phyloP scores from a whole-genome alignment of 306 rosid species.

The Gastrolobium villosum region DNA sequence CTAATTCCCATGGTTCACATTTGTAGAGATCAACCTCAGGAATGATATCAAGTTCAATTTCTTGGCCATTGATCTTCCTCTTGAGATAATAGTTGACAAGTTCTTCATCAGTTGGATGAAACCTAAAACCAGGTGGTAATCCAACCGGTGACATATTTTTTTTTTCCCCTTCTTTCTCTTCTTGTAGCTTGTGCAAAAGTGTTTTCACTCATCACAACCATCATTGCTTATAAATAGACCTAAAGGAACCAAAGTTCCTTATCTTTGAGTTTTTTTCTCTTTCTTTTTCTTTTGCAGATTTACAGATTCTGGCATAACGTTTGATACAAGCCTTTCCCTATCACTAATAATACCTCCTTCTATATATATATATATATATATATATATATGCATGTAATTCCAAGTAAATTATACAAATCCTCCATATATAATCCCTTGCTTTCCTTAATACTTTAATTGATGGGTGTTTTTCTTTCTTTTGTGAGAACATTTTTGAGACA shows the following conservation, averaged over 20 bases:
- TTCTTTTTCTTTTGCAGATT: slow-evolving; percentile 80
- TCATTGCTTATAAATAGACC: slow-evolving; percentile 57
- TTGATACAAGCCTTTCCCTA: slow-evolving; percentile 68
- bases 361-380: background rate
- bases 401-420: slow-evolving; percentile 39
- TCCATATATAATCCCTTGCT: slow-evolving; percentile 14
- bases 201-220: slow-evolving; percentile 51
- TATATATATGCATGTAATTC: slow-evolving; percentile 16
- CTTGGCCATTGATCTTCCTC: slow-evolving; percentile 88
- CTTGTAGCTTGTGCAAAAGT: slow-evolving; percentile 42
- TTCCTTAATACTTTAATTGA: slow-evolving; percentile 32
- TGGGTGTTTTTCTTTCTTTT: slow-evolving; percentile 51
- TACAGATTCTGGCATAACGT: slow-evolving; percentile 93
- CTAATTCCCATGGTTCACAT: slow-evolving; percentile 99
- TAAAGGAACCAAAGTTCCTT: slow-evolving; percentile 71
- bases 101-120: slow-evolving; percentile 99
- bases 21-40: slow-evolving; percentile 99
- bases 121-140: slow-evolving; percentile 98
- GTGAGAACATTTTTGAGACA: slow-evolving; percentile 39
- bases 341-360: slow-evolving; percentile 47
- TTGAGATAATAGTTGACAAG: slow-evolving; percentile 95
- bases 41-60: slow-evolving; percentile 96
- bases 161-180: background rate
- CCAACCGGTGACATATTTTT: slow-evolving; percentile 89
- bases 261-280: slow-evolving; percentile 70